Percentiles rank a stretch among this genome's conserved stretches.
phyloP scores from a whole-genome alignment of 805 yeast species.

The Yamadazyma endophytica region DNA sequence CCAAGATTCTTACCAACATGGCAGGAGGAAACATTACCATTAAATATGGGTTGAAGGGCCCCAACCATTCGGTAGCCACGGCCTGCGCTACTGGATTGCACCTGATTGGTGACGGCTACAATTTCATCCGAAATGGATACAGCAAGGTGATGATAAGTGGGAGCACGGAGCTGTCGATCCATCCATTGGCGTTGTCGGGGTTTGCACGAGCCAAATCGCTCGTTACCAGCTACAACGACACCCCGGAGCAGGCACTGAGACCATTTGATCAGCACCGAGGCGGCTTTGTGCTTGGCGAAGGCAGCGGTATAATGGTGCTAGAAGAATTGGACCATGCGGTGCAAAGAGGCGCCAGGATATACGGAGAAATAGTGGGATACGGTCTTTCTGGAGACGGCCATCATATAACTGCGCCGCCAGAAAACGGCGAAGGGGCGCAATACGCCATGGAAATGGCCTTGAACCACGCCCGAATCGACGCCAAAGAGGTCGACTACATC shows the following conservation, averaged over 20 bases:
- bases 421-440: slow-evolving; percentile 78
- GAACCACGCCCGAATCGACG: slow-evolving; percentile 42
- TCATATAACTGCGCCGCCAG: slow-evolving; percentile 89
- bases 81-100: slow-evolving; percentile 98
- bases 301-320: slow-evolving; percentile 75
- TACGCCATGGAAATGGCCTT: slow-evolving; percentile 81
- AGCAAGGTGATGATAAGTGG: slow-evolving; percentile 90
- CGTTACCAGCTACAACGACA: slow-evolving; percentile 56
- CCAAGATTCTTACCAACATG: slow-evolving; percentile 83
- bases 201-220: slow-evolving; percentile 87
- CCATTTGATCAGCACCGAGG: slow-evolving; percentile 79
- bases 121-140: slow-evolving; percentile 74
- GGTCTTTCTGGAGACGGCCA: slow-evolving; percentile 90
- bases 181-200: slow-evolving; percentile 85
- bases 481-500: slow-evolving; percentile 61
- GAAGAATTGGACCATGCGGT: slow-evolving; percentile 78
- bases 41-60: slow-evolving; percentile 71
- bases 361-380: slow-evolving; percentile 82
- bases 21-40: slow-evolving; percentile 91
- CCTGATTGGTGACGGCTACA: slow-evolving; percentile 87
- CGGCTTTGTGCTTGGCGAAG: slow-evolving; percentile 95
- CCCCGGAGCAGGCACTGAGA: slow-evolving; percentile 65
- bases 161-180: slow-evolving; percentile 84
- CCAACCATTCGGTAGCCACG: slow-evolving; percentile 82
- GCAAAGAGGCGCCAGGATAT: slow-evolving; percentile 53